Evolutionary conservation across 108 stramenopile genomes (phyloP).

Genomic region (Cylindrotheca closterium): DNA sequence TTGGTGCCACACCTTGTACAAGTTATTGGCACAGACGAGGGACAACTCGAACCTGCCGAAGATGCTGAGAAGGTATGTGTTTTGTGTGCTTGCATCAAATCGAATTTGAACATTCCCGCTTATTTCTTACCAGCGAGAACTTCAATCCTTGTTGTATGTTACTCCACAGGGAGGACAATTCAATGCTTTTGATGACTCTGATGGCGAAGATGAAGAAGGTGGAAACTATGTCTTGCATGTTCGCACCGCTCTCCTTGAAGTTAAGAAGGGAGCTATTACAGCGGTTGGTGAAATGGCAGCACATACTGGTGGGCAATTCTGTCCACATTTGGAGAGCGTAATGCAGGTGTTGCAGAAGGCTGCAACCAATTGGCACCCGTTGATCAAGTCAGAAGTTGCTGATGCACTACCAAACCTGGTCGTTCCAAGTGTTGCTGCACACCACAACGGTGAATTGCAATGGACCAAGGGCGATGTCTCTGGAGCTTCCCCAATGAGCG

Average conservation of each 20-base stretch:
- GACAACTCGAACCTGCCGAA: conserved; percentile 70
- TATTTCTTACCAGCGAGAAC: conserved; percentile 44
- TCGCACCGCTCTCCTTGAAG: conserved; percentile 91
- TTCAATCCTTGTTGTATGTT: conserved; percentile 41
- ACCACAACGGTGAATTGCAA: conserved; percentile 74
- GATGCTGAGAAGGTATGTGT: conserved; percentile 55
- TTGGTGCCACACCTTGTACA: conserved; percentile 91
- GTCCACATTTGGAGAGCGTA: conserved; percentile 74
- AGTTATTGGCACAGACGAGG: conserved; percentile 84
- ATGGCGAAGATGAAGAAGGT: conserved; percentile 84
- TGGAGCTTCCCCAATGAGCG: conserved; percentile 61
- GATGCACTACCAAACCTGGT: conserved; percentile 79
- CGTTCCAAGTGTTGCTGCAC: conserved; percentile 68
- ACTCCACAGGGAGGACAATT: conserved; percentile 62
- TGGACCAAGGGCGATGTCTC: conserved; percentile 87
- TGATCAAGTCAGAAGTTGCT: conserved; percentile 82
- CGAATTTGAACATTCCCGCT: conserved; percentile 6
- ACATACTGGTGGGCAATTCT: conserved; percentile 86
- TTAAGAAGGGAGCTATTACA: conserved; percentile 96
- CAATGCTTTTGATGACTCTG: conserved; percentile 82
- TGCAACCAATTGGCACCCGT: conserved; percentile 90
- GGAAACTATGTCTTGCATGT: conserved; percentile 86
- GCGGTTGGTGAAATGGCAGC: conserved; percentile 94
- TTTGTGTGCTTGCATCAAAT: not conserved
- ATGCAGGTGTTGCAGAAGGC: conserved; percentile 79